phyloP scores from a whole-genome alignment of 345 rosid genomes.

The Euclidium syriacum region DNA sequence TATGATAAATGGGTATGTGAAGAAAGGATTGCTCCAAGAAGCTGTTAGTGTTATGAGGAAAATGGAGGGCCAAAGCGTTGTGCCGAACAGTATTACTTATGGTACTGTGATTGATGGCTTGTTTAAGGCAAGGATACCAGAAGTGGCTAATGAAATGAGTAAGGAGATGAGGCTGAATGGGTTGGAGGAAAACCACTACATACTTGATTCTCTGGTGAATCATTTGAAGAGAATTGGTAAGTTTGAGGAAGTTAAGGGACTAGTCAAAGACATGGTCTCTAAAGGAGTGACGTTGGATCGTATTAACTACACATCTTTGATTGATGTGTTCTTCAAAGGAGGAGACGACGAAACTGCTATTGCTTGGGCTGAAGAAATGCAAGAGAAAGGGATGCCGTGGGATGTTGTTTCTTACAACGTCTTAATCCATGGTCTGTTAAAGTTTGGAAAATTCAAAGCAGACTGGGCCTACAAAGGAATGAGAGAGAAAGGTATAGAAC shows the following conservation, averaged over 20 bases:
- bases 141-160: slow-evolving; percentile 51
- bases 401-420: slow-evolving; percentile 82
- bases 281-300: slow-evolving; percentile 56
- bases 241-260: slow-evolving; percentile 48
- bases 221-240: slow-evolving; percentile 55
- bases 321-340: slow-evolving; percentile 79
- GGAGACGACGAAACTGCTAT: slow-evolving; percentile 69
- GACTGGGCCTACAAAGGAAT: slow-evolving; percentile 51
- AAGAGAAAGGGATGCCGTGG: slow-evolving; percentile 46
- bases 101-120: slow-evolving; percentile 64
- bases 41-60: slow-evolving; percentile 50
- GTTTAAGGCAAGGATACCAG: slow-evolving; percentile 57
- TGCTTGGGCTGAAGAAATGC: slow-evolving; percentile 67
- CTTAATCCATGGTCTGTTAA: slow-evolving; percentile 62
- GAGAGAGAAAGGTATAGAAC: slow-evolving; percentile 66
- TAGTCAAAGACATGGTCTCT: slow-evolving; percentile 47
- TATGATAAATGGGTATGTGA: slow-evolving; percentile 61
- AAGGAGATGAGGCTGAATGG: slow-evolving; percentile 59
- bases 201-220: slow-evolving; percentile 65
- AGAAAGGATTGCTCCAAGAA: slow-evolving; percentile 68
- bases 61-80: slow-evolving; percentile 45
- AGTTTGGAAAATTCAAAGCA: slow-evolving; percentile 48
- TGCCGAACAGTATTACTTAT: slow-evolving; percentile 55
- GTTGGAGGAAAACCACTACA: slow-evolving; percentile 49
- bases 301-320: slow-evolving; percentile 80